Conservation (phyloP, 148 eudicot species). For the Heliosperma pusillum region DNA sequence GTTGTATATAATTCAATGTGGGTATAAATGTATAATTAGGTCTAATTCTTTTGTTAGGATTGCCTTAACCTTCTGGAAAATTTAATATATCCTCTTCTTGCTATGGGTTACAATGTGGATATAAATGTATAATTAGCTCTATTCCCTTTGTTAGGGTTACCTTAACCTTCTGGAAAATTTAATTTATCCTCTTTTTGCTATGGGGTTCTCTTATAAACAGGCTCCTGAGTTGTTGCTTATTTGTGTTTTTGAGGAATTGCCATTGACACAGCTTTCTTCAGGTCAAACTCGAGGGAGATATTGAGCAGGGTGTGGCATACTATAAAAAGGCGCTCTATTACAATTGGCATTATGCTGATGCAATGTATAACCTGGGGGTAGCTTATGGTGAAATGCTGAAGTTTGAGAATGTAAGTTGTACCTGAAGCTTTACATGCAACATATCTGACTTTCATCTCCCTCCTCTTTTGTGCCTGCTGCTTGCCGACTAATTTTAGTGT, state of each 20-base stretch:
- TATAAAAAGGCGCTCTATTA: conserved; percentile 90
- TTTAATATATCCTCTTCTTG: not conserved
- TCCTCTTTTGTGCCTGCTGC: not conserved
- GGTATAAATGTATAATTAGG: not conserved
- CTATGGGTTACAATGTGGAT: too few species aligned
- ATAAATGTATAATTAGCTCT: too few species aligned
- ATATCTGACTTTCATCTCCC: not conserved
- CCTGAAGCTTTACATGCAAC: conserved; percentile 1
- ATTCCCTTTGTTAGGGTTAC: not conserved
- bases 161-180: not conserved
- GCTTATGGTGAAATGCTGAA: conserved; percentile 99
- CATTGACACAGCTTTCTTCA: conserved; percentile 25
- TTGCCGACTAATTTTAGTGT: not conserved
- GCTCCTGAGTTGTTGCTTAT: conserved; percentile 5
- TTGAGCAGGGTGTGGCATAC: conserved; percentile 83
- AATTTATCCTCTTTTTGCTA: not conserved
- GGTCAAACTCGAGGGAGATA: conserved; percentile 96
- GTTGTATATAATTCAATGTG: not conserved
- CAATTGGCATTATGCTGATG: conserved; percentile 99
- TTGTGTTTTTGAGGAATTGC: conserved; percentile 8
- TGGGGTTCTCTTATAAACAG: not conserved
- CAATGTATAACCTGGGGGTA: conserved; percentile 99
- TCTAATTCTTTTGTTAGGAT: not conserved
- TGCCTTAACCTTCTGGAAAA: not conserved
- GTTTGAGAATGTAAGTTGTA: conserved; percentile 79